Base-by-base conservation (phyloP, 345 rosid species). In the Eucalyptus erythrocorys region DNA sequence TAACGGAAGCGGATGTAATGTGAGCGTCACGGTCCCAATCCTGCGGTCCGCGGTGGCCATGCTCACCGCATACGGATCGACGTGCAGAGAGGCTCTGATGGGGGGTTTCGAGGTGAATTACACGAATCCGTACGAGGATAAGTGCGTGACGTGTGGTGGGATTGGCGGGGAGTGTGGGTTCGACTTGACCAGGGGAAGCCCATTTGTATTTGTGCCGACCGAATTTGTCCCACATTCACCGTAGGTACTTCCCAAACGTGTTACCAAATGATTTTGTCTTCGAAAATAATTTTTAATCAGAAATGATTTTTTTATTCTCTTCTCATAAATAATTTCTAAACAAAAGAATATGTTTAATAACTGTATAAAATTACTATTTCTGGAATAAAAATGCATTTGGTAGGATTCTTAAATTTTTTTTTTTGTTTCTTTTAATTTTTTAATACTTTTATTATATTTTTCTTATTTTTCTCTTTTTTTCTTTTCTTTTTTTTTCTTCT, bases 111-210 rank as follows among this genome's bases (percentile, higher is more conserved):
- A 42, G 42, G 91, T 88, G 37, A 88, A 40, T 43, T 90, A 93
- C 86, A 87, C 48, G 1, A 50, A 87, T 87, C 89, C 92, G 11
- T 90, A 88, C 37, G 68, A 30, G 34, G 91, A 76, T 21, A 89
- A 87, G 79, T 93, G 92, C 76, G 34, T 21, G 1, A 19, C 11
- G 37, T 92, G 94, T 68, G 27, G 76, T 40, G 64, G 50, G 47
- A 88, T 87, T 10, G 89, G 89, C 21, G 89, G 94, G 16, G 42
- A 86, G 4, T 92, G 93, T 32, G 94, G 93, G 87, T 89, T 91
- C 88, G 92, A 92, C 87, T 79, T 10, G 84, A 40, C 53, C 88
- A 53, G 59, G 91, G 89, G 26, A 40, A 48, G 19, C 86, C 89
- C 11, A 88, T 92, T 24, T 90, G 95, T 43, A 88, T 91, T 48